Percentiles rank a stretch among this genome's conserved stretches.
phyloP scores from a whole-genome alignment of 2,329 filamentous ascomycete species.

The Helminthosporium solani region DNA sequence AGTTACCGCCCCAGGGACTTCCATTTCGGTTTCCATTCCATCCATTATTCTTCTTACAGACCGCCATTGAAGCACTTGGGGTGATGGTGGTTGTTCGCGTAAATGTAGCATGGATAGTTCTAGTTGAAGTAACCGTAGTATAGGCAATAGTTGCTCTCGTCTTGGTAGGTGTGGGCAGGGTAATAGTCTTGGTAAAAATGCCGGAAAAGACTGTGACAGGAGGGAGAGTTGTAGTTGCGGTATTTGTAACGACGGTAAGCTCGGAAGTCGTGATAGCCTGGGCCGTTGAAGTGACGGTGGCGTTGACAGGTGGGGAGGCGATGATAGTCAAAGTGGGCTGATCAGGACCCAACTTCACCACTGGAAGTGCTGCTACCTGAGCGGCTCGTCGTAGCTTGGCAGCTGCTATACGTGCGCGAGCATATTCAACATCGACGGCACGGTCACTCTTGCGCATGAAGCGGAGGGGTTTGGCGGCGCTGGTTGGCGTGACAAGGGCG shows the following conservation, averaged over 20 bases:
- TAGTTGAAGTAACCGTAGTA: constrained; percentile 31
- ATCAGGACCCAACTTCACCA: constrained; percentile 41
- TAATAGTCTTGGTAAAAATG: constrained; percentile 33
- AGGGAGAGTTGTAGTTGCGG: constrained; percentile 33
- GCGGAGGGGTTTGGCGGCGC: constrained; percentile 20
- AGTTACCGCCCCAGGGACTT: too few species aligned
- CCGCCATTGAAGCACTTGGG: constrained; percentile 1
- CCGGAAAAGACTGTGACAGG: constrained; percentile 41
- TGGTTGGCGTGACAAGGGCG: constrained; percentile 31
- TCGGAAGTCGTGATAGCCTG: constrained; percentile 32
- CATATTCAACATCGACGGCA: constrained; percentile 35
- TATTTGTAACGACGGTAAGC: constrained; percentile 23
- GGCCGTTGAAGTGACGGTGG: constrained; percentile 33
- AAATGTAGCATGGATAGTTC: constrained; percentile 22
- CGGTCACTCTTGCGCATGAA: constrained; percentile 29
- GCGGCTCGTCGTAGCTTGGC: constrained; percentile 34
- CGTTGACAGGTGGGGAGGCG: constrained; percentile 27
- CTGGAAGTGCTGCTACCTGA: constrained; percentile 14
- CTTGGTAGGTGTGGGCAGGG: constrained; percentile 40
- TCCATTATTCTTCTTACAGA: background rate
- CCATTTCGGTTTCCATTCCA: too few species aligned
- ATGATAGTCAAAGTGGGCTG: constrained; percentile 38
- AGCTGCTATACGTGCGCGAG: constrained; percentile 37
- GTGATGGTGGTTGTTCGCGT: constrained; percentile 4
- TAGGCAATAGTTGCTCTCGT: constrained; percentile 27